Evolutionary conservation across 306 rosid genomes (phyloP), one percentile per base, ranked within the genome.

Genomic region (Ziziphus jujuba): DNA sequence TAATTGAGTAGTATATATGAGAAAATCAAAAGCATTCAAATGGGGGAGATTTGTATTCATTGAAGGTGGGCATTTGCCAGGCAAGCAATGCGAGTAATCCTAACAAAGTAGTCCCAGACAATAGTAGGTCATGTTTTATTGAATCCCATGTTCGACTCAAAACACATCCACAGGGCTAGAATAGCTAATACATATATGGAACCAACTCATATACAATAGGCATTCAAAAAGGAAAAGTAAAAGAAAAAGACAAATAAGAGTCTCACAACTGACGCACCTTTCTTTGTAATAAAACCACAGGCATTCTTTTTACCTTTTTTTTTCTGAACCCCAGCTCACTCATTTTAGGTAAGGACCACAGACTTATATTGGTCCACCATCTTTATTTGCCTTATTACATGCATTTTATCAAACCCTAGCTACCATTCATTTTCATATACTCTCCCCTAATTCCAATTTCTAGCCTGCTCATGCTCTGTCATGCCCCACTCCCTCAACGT

Each of bases 151-250:
- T 12, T 2, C 12, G 12, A 8, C 67, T 60, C 75, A 48, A 50
- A 75, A 68, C 61, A 56, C 61, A 69, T 72, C 57, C 49, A 56
- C 71, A 75, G 66, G 45, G 20, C 21, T n/a, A 47, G 2, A 35
- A 40, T 33, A 5, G 34, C 21, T 56, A 15, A 67, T 44, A 74
- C 51, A 45, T 63, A 56, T 34, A 70, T 59, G 66, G 56, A 66
- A 72, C 61, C 22, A 77, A 77, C 75, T 80, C 83, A 80, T 40
- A 65, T 16, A 49, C 9, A 55, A 85, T 82, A 33, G 81, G 75
- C 61, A 33, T 44, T 63, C 59, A 54, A 67, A 64, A 19, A 61
- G 51, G 61, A 49, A 69, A 33, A 40, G 45, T 1, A 40, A 28
- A 28, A 24, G 57, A 60, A 67, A 64, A 44, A 56, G 84, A 76